Conservation (phyloP, 192 early-diverging fungal genomes). For the Blastocladiella britannica region DNA sequence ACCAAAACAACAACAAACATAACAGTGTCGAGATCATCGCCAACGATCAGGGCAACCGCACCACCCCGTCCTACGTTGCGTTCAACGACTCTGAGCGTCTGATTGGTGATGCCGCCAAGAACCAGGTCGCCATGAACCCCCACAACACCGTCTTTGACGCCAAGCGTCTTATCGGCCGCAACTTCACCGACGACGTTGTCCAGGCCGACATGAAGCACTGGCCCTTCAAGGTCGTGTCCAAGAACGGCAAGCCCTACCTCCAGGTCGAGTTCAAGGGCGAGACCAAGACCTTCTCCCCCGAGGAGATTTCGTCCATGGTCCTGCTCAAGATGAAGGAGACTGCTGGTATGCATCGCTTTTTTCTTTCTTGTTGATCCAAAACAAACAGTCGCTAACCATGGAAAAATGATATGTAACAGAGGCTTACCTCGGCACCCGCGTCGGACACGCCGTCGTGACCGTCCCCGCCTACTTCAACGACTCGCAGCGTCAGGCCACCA, state of each 20-base stretch:
- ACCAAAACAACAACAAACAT: too few relatives aligned
- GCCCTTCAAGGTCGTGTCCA: conserved; percentile 86
- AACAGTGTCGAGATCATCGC: conserved; percentile 86
- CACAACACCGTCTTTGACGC: conserved; percentile 97
- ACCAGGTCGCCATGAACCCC: conserved; percentile 96
- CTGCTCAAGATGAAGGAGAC: conserved; percentile 97
- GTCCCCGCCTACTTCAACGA: conserved; percentile 99
- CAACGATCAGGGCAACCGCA: conserved; percentile 99
- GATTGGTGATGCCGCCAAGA: conserved; percentile 98
- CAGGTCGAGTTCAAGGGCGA: conserved; percentile 92
- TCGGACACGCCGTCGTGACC: conserved; percentile 85
- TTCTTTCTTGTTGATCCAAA: too few relatives aligned
- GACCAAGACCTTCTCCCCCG: conserved; percentile 85
- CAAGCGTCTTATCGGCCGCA: conserved; percentile 95
- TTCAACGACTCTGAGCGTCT: conserved; percentile 96
- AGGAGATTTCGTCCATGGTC: conserved; percentile 95
- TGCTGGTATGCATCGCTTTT: too few relatives aligned
- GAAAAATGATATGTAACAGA: too few relatives aligned
- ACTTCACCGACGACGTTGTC: conserved; percentile 75
- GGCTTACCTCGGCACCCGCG: conserved; percentile 60
- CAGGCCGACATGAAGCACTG: conserved; percentile 99
- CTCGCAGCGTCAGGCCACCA: conserved; percentile 98
- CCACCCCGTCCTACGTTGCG: conserved; percentile 88
- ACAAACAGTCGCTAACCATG: too few relatives aligned
- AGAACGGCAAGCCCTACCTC: conserved; percentile 72